Conservation (phyloP, 768 basidiomycete species). For the Suillus bovinus region DNA sequence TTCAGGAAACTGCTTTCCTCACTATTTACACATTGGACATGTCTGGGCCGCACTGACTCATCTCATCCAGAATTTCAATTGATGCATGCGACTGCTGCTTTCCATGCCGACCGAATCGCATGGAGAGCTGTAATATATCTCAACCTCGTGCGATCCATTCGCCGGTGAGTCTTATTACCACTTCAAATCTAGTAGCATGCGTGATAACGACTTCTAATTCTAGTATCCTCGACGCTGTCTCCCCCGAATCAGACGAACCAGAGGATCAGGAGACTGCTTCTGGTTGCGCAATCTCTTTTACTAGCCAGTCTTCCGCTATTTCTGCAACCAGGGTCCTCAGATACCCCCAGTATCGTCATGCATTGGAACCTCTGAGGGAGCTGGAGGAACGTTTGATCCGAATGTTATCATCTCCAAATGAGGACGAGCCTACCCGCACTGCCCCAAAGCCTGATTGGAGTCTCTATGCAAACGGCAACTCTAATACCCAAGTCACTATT, state of each 20-base stretch:
- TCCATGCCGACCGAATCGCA: constrained; percentile 77
- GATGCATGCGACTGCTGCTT: constrained; percentile 72
- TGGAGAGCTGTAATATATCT: constrained; percentile 90
- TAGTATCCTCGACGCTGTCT: constrained; percentile 75
- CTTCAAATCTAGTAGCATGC: not conserved
- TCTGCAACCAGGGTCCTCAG: constrained; percentile 51
- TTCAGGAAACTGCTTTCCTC: not conserved
- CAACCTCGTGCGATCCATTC: constrained; percentile 81
- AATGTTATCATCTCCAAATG: constrained; percentile 67
- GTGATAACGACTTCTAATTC: constrained; percentile 7
- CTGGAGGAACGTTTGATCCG: constrained; percentile 71
- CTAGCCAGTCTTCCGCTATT: constrained; percentile 41
- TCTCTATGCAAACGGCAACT: constrained; percentile 22
- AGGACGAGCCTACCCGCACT: constrained; percentile 63
- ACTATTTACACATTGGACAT: not conserved
- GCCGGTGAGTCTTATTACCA: constrained; percentile 48
- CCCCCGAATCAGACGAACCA: constrained; percentile 64
- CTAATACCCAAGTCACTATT: constrained; percentile 13
- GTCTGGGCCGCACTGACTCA: constrained; percentile 18
- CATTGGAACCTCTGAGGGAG: constrained; percentile 66
- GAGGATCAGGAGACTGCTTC: constrained; percentile 57
- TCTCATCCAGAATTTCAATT: constrained; percentile 73
- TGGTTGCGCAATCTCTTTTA: constrained; percentile 51
- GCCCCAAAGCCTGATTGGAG: constrained; percentile 42
- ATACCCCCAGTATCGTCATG: constrained; percentile 60